Percentiles rank a stretch among this genome's conserved stretches.
These are phyloP conservation scores for Tricholoma bakamatsutake DNA, from an alignment of 768 basidiomycete species.

Conservation along the genomic window DNA sequence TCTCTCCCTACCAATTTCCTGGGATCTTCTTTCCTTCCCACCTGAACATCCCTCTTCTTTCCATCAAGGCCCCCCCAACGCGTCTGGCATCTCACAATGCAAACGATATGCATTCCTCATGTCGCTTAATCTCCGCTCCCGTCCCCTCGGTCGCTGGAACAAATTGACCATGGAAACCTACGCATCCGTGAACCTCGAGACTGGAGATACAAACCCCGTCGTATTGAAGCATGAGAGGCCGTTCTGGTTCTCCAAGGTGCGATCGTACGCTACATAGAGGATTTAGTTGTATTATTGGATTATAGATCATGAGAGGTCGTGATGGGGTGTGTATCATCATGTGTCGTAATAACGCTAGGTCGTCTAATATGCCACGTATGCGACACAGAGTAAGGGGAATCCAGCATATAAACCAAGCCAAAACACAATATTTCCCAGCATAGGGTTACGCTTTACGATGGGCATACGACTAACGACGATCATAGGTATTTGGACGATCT, in stretches of 20 bases:
- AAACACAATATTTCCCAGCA: conserved; percentile 82
- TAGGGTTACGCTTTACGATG: conserved; percentile 71
- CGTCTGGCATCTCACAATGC: conserved; percentile 9
- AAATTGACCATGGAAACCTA: conserved; percentile 71
- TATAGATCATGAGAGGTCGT: background rate
- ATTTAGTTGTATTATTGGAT: background rate
- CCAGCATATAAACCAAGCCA: conserved; percentile 92
- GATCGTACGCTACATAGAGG: conserved; percentile 41
- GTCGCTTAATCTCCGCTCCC: conserved; percentile 64
- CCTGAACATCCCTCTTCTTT: conserved; percentile 2
- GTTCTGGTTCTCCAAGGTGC: conserved; percentile 94
- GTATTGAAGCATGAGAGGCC: conserved; percentile 78
- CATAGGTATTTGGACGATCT: conserved; percentile 89
- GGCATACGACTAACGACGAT: conserved; percentile 78
- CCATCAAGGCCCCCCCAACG: conserved; percentile 6
- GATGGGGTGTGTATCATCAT: background rate
- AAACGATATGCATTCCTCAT: conserved; percentile 68
- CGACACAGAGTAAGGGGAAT: conserved; percentile 89
- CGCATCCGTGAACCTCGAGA: conserved; percentile 68
- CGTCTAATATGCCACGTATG: conserved; percentile 38
- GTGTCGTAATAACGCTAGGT: background rate
- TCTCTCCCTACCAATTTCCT: conserved; percentile 22
- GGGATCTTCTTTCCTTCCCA: background rate
- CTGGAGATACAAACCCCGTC: conserved; percentile 65
- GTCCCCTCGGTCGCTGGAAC: conserved; percentile 82